Conservation (phyloP, 2,329 filamentous ascomycete genomes). For the Fusarium tanahbumbuense region DNA sequence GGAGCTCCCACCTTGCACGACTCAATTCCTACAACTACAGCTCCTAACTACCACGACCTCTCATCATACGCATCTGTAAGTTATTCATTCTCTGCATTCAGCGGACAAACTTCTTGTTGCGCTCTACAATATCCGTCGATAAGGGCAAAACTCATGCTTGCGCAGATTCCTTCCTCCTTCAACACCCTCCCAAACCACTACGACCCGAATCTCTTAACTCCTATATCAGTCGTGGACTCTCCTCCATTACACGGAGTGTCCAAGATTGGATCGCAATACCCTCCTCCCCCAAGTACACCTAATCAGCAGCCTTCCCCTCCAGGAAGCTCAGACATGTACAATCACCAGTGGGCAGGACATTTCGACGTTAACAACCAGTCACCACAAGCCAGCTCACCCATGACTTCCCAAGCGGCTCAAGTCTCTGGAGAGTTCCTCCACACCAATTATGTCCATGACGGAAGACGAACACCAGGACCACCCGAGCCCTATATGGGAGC, state of each 20-base stretch:
- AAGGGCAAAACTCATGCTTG: slow-evolving; percentile 15
- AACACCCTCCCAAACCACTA: slow-evolving; percentile 50
- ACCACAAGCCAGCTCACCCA: slow-evolving; percentile 60
- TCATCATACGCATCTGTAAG: slow-evolving; percentile 50
- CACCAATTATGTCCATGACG: slow-evolving; percentile 53
- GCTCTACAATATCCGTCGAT: not conserved
- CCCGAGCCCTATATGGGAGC: slow-evolving; percentile 53
- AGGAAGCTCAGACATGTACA: slow-evolving; percentile 59
- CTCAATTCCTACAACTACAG: slow-evolving; percentile 41
- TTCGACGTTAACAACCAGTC: slow-evolving; percentile 58
- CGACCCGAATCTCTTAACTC: slow-evolving; percentile 62
- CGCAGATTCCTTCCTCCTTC: slow-evolving; percentile 48
- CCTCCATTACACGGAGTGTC: slow-evolving; percentile 59
- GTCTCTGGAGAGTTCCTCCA: slow-evolving; percentile 52
- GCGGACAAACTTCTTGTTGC: not conserved
- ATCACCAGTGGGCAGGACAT: slow-evolving; percentile 52
- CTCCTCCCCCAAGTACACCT: slow-evolving; percentile 50
- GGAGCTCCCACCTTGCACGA: slow-evolving; percentile 46
- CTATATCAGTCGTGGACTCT: slow-evolving; percentile 62
- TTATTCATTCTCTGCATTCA: slow-evolving; percentile 13
- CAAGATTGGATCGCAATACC: slow-evolving; percentile 57
- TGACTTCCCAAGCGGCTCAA: slow-evolving; percentile 55
- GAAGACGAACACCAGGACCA: slow-evolving; percentile 53
- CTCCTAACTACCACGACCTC: slow-evolving; percentile 48
- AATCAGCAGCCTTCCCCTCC: slow-evolving; percentile 62